Evolutionary conservation across 2,329 filamentous ascomycete genomes (phyloP), one percentile per base, ranked within the genome.

Genomic region (Sclerotinia trifoliorum): DNA sequence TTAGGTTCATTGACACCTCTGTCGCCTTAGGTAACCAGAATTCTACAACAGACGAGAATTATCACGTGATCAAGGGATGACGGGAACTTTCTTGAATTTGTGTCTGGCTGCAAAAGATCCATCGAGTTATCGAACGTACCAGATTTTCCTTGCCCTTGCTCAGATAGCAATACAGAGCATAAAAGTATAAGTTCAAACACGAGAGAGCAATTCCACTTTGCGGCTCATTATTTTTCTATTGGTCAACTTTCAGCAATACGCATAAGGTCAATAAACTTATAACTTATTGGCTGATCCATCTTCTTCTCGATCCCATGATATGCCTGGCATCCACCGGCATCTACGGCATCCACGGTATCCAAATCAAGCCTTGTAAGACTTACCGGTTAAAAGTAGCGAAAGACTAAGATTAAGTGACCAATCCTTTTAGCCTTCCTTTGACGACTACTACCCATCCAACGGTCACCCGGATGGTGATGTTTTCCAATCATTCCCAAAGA

Each of bases 21-120:
- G 54, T 66, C 64, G 54, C 64, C 64, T 66, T 58, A 66, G 64
- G 64, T 66, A 66, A 66, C 64, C 52, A 66, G 26, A 61, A 51
- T 46, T 65, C 63, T 57, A 48, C 26, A 57, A 58, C 49, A 26
- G 32, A 56, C 51, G 39, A 54, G 35, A 48, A 11, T 15, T 7
- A 5, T 11, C 60, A 62, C 49, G 62, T 65, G 51, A 44, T 26
- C 21, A 8, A 35, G 32, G 44, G 32, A 35, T 32, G 46, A 35
- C 51, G 19, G 19, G 11, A 44, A 39, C 32, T 39, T 66, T 57
- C 63, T 44, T 24, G 55, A 57, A 57, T 24, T 42, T 24, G 21
- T 49, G 26, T 35, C 29, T 29, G n/a, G 17, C 15, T 42, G 39
- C 39, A 42, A 42, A 42, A 42, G 35, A 13, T 10, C 39, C 39